Evolutionary conservation across 805 yeast species (phyloP).

Genomic region (Kurtzmaniella cleridarum): DNA sequence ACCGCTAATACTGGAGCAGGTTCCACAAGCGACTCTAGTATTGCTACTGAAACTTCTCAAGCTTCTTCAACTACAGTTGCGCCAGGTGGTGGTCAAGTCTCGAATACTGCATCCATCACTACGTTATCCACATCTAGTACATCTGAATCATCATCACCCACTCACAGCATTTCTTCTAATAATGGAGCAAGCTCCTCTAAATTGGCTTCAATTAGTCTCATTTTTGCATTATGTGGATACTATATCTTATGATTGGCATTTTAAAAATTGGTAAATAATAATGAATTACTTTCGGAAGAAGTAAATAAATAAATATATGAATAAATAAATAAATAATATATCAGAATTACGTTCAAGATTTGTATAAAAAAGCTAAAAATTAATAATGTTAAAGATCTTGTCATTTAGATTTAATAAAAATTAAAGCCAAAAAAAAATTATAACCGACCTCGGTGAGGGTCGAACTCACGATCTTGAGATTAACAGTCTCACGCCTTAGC

Average conservation of each 20-base stretch:
- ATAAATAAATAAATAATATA: no score
- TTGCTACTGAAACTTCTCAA: neutral
- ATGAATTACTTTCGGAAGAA: no score
- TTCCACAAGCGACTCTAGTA: conserved; percentile 3
- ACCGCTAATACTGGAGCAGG: conserved; percentile 4
- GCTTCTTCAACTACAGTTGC: neutral
- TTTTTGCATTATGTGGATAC: conserved; percentile 2
- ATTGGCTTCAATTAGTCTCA: neutral
- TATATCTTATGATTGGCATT: no score
- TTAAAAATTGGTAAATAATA: no score
- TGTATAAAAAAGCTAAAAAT: no score
- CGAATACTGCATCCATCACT: neutral
- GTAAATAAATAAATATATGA: no score
- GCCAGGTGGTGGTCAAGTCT: neutral
- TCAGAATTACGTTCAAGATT: no score
- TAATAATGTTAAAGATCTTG: no score
- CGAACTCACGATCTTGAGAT: conserved; percentile 29
- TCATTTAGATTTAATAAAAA: no score
- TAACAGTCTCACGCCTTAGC: conserved; percentile 11
- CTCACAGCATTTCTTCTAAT: no score
- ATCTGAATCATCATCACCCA: no score
- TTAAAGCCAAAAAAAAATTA: conserved; percentile 9
- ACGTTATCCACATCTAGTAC: no score
- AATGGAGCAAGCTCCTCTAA: neutral
- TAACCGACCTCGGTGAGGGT: conserved; percentile 26